Conservation (phyloP, 192 early-diverging fungal genomes). For the Gigaspora rosea region DNA sequence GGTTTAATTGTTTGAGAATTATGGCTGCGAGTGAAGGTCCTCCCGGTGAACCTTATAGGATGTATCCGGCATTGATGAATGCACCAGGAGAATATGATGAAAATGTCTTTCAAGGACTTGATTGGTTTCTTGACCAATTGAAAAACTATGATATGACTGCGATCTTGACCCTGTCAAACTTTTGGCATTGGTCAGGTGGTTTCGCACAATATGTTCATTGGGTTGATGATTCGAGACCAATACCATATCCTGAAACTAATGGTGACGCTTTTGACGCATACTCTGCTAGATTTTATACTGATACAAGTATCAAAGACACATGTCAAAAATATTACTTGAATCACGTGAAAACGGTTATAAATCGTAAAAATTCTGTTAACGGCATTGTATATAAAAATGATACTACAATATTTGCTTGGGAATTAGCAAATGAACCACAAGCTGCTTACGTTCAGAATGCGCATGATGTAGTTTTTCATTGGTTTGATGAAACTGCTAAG, state of each 20-base stretch:
- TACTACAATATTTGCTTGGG: slow-evolving; percentile 66
- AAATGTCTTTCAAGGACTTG: slow-evolving; percentile 53
- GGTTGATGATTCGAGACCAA: slow-evolving; percentile 46
- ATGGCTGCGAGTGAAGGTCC: slow-evolving; percentile 66
- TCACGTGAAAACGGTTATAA: slow-evolving; percentile 51
- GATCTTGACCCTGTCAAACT: slow-evolving; percentile 55
- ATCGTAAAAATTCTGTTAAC: slow-evolving; percentile 51
- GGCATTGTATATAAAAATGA: slow-evolving; percentile 55
- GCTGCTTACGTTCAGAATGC: slow-evolving; percentile 25
- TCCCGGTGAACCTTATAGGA: slow-evolving; percentile 54
- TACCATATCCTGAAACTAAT: slow-evolving; percentile 62
- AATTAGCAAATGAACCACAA: slow-evolving; percentile 75
- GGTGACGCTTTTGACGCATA: slow-evolving; percentile 51
- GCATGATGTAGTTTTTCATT: slow-evolving; percentile 37
- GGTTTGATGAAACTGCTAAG: slow-evolving; percentile 54
- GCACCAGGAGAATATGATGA: slow-evolving; percentile 57
- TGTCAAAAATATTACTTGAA: slow-evolving; percentile 48
- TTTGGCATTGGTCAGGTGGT: slow-evolving; percentile 76
- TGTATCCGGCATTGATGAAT: slow-evolving; percentile 60
- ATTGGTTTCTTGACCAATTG: slow-evolving; percentile 62
- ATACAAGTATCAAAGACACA: slow-evolving; percentile 30
- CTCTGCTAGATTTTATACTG: slow-evolving; percentile 51
- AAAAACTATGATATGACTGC: slow-evolving; percentile 58
- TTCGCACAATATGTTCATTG: slow-evolving; percentile 65
- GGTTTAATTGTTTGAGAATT: slow-evolving; percentile 65